phyloP scores from a whole-genome alignment of 257 asterid genomes.

The Lycium barbarum region DNA sequence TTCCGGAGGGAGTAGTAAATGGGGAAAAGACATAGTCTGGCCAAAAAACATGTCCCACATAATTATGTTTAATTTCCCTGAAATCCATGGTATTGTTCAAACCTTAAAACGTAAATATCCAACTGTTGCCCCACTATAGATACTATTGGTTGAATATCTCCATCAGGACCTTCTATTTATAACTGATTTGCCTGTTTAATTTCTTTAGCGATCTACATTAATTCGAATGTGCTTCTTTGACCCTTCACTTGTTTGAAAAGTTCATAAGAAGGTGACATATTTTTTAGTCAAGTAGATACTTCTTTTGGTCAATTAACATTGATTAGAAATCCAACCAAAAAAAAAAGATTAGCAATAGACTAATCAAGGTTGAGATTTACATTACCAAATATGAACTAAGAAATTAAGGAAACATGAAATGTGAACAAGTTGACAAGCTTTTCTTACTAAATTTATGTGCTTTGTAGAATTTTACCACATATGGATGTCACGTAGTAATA shows the following conservation, averaged over 20 bases:
- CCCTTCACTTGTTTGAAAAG: slow-evolving; percentile 25
- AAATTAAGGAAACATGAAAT: not conserved
- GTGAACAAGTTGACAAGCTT: not conserved
- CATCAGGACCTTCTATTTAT: slow-evolving; percentile 20
- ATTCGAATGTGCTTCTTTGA: not conserved
- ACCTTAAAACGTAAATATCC: slow-evolving; percentile 29
- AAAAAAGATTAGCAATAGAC: not conserved
- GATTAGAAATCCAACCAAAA: not conserved
- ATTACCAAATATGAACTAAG: not conserved
- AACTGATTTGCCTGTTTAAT: not conserved
- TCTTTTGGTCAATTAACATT: not conserved
- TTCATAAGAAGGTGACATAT: not conserved
- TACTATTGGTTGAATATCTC: slow-evolving; percentile 23
- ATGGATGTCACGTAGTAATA: too few species aligned
- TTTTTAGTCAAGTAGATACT: slow-evolving; percentile 1
- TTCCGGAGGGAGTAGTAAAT: too few species aligned
- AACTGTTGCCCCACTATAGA: slow-evolving; percentile 16
- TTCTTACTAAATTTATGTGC: too few species aligned
- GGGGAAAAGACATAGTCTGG: not conserved
- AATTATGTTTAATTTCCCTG: slow-evolving; percentile 25
- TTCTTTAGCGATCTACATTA: not conserved
- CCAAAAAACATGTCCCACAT: slow-evolving; percentile 16
- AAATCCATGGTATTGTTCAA: slow-evolving; percentile 21
- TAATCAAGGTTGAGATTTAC: not conserved
- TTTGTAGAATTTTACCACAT: too few species aligned